A percentile compares a stretch with the other conserved stretches of the same genome.
phyloP scores from a whole-genome alignment of 148 eudicot genomes.

The Heliosperma pusillum region DNA sequence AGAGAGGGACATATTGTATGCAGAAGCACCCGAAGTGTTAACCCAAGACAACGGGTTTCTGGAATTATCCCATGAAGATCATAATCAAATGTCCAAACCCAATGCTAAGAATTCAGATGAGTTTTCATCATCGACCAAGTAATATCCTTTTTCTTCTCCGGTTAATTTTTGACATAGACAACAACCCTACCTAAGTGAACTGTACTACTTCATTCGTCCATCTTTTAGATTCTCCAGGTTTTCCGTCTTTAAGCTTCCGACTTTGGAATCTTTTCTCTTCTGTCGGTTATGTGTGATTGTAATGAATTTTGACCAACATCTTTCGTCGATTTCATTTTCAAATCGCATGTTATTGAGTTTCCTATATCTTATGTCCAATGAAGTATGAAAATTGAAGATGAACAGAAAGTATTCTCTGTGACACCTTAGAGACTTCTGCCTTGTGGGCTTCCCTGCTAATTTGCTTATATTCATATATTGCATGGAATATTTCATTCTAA shows the following conservation, averaged over 20 bases:
- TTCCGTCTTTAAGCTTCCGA: too few relatives aligned
- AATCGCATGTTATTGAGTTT: too few relatives aligned
- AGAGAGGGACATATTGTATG: slow-evolving; percentile 78
- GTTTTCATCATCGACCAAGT: slow-evolving; percentile 67
- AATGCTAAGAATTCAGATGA: slow-evolving; percentile 69
- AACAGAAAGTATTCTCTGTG: too few relatives aligned
- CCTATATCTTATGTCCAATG: too few relatives aligned
- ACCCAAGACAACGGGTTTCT: slow-evolving; percentile 89
- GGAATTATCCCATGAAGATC: slow-evolving; percentile 83
- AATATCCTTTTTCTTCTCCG: slow-evolving; percentile 7
- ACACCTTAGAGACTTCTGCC: too few relatives aligned
- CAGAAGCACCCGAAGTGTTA: slow-evolving; percentile 69
- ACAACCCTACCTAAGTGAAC: not conserved
- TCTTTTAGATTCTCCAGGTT: too few relatives aligned
- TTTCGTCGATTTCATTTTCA: too few relatives aligned
- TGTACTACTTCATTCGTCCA: not conserved
- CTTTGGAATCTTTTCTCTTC: too few relatives aligned
- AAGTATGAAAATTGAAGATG: too few relatives aligned
- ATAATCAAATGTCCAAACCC: slow-evolving; percentile 82
- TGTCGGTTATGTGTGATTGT: too few relatives aligned
- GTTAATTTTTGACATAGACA: not conserved
- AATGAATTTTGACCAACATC: not conserved
- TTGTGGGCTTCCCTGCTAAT: not conserved
- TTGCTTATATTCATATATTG: not conserved
- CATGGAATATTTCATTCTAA: too few relatives aligned